phyloP scores from a whole-genome alignment of 2,329 filamentous ascomycete genomes.

The Chalaropsis thielavioides region DNA sequence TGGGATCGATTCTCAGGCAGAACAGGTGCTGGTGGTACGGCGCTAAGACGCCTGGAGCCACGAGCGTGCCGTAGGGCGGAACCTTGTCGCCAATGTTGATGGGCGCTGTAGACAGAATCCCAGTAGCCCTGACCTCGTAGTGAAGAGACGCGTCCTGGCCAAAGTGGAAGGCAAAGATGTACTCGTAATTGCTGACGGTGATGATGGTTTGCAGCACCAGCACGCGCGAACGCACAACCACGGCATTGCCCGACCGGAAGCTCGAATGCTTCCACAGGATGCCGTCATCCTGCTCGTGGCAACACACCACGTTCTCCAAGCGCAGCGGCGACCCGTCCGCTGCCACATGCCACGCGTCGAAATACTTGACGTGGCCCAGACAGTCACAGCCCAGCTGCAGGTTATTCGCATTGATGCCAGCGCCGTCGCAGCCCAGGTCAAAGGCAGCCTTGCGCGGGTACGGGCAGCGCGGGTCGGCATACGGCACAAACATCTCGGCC shows the following conservation, averaged over 20 bases:
- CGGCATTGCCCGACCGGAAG: constrained; percentile 43
- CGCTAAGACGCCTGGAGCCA: constrained; percentile 46
- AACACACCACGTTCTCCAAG: constrained; percentile 26
- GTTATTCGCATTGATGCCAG: constrained; percentile 51
- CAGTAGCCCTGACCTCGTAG: constrained; percentile 28
- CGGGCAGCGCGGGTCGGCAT: constrained; percentile 47
- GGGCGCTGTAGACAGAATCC: constrained; percentile 33
- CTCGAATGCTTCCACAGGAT: constrained; percentile 53
- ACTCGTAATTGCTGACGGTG: constrained; percentile 54
- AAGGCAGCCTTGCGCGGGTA: constrained; percentile 56
- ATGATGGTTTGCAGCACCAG: constrained; percentile 51
- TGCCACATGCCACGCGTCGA: constrained; percentile 25
- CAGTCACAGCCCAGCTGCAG: constrained; percentile 53
- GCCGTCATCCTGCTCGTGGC: constrained; percentile 33
- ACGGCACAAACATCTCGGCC: constrained; percentile 57
- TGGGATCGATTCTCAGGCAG: constrained; percentile 48
- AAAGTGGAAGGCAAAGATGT: constrained; percentile 32
- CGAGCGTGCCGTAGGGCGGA: constrained; percentile 44
- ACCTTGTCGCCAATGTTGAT: constrained; percentile 38
- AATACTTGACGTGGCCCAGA: constrained; percentile 44
- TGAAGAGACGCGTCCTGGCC: constrained; percentile 35
- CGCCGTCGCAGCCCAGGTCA: constrained; percentile 53
- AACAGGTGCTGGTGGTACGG: constrained; percentile 58
- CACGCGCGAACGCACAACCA: constrained; percentile 42
- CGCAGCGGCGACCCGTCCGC: constrained; percentile 23